Evolutionary conservation across 225 moss, liverwort and hornwort species (phyloP).

Genomic region (Sphagnum tenellum): DNA sequence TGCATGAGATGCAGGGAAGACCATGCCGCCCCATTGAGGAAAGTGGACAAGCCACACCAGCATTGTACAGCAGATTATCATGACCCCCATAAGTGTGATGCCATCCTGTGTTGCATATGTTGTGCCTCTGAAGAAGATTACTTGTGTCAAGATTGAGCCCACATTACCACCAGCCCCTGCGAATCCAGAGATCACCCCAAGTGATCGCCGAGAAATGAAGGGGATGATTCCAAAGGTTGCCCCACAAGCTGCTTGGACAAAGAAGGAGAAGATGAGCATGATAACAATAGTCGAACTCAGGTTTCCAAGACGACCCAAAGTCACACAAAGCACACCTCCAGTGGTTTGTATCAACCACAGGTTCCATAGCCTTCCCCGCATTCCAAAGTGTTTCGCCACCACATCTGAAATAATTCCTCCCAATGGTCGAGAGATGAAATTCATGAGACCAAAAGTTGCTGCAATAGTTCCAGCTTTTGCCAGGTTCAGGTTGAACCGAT

Average conservation of each 20-base stretch:
- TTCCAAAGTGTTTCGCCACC: slow-evolving; percentile 26
- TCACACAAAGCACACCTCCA: slow-evolving; percentile 50
- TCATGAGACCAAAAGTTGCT: slow-evolving; percentile 52
- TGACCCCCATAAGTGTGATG: slow-evolving; percentile 58
- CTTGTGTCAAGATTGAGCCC: slow-evolving; percentile 48
- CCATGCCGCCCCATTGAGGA: slow-evolving; percentile 74
- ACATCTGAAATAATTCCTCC: slow-evolving; percentile 53
- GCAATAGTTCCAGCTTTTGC: slow-evolving; percentile 50
- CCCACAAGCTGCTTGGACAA: slow-evolving; percentile 65
- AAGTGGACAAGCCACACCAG: slow-evolving; percentile 32
- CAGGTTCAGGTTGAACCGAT: slow-evolving; percentile 50
- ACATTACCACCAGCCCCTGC: slow-evolving; percentile 72
- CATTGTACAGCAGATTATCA: slow-evolving; percentile 36
- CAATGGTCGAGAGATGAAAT: slow-evolving; percentile 52
- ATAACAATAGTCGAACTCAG: slow-evolving; percentile 18
- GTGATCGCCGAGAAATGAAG: slow-evolving; percentile 59
- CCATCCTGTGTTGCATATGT: slow-evolving; percentile 37
- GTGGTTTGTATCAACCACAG: slow-evolving; percentile 41
- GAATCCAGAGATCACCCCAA: slow-evolving; percentile 62
- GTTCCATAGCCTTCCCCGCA: slow-evolving; percentile 70
- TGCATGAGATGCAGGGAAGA: slow-evolving; percentile 15
- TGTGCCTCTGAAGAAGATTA: slow-evolving; percentile 46
- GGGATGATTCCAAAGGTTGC: slow-evolving; percentile 73
- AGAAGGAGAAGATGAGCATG: slow-evolving; percentile 69
- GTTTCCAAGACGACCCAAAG: slow-evolving; percentile 18